Conservation (phyloP, 352 stramenopile species). For the Elongisporangium undulatum region DNA sequence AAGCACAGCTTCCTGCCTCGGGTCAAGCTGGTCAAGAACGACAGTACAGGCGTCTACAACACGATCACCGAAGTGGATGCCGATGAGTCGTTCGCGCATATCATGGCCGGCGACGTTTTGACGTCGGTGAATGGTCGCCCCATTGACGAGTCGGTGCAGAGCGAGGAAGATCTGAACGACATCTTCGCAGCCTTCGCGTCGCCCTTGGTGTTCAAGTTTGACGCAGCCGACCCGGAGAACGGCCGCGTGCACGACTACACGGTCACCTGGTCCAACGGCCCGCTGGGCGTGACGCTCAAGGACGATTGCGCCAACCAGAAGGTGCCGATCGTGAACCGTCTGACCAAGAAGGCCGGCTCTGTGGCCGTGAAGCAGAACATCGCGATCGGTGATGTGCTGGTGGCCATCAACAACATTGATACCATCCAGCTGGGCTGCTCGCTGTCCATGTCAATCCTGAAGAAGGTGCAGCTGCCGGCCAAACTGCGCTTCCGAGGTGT, state of each 20-base stretch:
- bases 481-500: constrained; percentile 84
- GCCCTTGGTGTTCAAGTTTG: constrained; percentile 84
- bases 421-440: constrained; percentile 85
- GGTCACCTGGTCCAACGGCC: constrained; percentile 85
- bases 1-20: constrained; percentile 83
- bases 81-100: constrained; percentile 79
- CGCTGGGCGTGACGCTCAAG: constrained; percentile 80
- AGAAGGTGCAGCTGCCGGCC: constrained; percentile 82
- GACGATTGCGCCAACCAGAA: constrained; percentile 83
- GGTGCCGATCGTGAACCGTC: constrained; percentile 82
- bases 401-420: constrained; percentile 89
- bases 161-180: constrained; percentile 66
- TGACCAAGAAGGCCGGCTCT: constrained; percentile 83
- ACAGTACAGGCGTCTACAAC: constrained; percentile 53
- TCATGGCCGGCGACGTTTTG: constrained; percentile 60
- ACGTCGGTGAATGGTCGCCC: constrained; percentile 73
- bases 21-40: constrained; percentile 50
- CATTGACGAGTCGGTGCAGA: constrained; percentile 55
- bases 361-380: constrained; percentile 89
- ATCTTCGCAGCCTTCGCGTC: constrained; percentile 68
- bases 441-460: constrained; percentile 86
- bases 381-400: constrained; percentile 78
- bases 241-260: constrained; percentile 81
- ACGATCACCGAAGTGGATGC: constrained; percentile 60
- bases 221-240: constrained; percentile 47